A percentile compares a stretch with the other conserved stretches of the same genome.
Evolutionary conservation across 495 filamentous ascomycete genomes (phyloP).

Genomic region (Aspergillus saccharolyticus): DNA sequence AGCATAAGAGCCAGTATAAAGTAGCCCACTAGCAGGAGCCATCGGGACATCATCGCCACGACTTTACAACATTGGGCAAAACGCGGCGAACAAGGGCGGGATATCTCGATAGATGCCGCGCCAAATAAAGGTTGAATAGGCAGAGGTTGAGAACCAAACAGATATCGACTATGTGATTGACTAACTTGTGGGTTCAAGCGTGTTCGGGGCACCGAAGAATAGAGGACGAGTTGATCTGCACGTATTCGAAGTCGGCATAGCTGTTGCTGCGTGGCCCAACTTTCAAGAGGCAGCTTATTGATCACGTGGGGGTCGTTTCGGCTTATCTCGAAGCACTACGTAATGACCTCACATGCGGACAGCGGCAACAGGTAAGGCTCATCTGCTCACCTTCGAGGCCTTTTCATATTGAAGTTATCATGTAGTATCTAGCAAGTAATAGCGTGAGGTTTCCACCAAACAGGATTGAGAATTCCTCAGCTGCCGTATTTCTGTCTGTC

Average conservation of each 20-base stretch:
- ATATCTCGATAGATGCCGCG: background rate
- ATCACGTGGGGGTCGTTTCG: slow-evolving; percentile 25
- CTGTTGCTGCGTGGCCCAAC: slow-evolving; percentile 32
- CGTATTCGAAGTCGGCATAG: background rate
- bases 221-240: background rate
- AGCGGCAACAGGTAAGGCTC: background rate
- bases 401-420: too few relatives aligned
- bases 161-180: background rate
- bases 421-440: too few relatives aligned
- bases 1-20: slow-evolving; percentile 31
- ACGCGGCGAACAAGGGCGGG: slow-evolving; percentile 5
- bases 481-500: too few relatives aligned
- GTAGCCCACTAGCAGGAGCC: slow-evolving; percentile 35
- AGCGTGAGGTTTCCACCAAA: too few relatives aligned
- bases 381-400: background rate
- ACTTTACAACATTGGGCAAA: slow-evolving; percentile 31
- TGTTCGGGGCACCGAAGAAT: background rate
- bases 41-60: slow-evolving; percentile 38
- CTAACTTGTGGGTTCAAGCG: background rate
- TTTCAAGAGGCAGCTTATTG: slow-evolving; percentile 24
- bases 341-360: background rate
- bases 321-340: slow-evolving; percentile 26
- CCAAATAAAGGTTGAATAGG: background rate
- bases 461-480: too few relatives aligned
- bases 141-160: background rate